Evolutionary conservation across 1,284 basidiomycete genomes (phyloP), one percentile per base, ranked within the genome.

Genomic region (Heterobasidion parviporum): DNA sequence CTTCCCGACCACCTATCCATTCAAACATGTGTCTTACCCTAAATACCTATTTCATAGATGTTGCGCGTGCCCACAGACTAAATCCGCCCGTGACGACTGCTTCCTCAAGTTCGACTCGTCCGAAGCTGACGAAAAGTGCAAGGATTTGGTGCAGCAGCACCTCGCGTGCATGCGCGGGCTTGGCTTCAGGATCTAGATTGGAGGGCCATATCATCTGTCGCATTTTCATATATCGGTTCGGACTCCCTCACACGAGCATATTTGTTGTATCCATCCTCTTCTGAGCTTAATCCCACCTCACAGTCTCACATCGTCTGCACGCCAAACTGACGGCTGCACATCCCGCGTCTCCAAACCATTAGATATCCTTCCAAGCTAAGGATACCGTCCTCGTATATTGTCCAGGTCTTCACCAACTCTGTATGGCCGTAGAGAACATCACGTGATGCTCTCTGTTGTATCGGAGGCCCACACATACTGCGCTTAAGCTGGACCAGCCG

Each of bases 31-130:
- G 33, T 15, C 12, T 45, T 15, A 14, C n/a, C 35, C 26, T 6
- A 41, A 41, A 41, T n/a, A 3, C 38, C 26, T 26, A 26, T 26
- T 26, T 41, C 1, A 41, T 41, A 94, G 87, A 60, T 98, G 95
- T 67, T 98, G 95, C 66, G 95, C 95, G 49, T 99, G 95, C 70
- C 94, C 94, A 12, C 82, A 94, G 64, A 97, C 94, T 0, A 99
- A 99, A 72, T 82, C 86, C 7, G 80, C 80, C 32, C 81, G 96
- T 38, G 96, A 99, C 72, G 89, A 94, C 63, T 99, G 96, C 73
- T 98, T 97, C 78, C 75, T 98, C 62, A 82, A 84, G 60, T 80
- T 78, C 62, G 83, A 85, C 64, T 72, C 84, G 7, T 80, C 83
- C 44, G 82, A 85, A 60, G 89, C 87, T 5, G 79, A 82, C 57